These are phyloP conservation scores for Sordariomycetes sp. DNA, from an alignment of 2,329 filamentous ascomycete genomes.

Conservation along the genomic window DNA sequence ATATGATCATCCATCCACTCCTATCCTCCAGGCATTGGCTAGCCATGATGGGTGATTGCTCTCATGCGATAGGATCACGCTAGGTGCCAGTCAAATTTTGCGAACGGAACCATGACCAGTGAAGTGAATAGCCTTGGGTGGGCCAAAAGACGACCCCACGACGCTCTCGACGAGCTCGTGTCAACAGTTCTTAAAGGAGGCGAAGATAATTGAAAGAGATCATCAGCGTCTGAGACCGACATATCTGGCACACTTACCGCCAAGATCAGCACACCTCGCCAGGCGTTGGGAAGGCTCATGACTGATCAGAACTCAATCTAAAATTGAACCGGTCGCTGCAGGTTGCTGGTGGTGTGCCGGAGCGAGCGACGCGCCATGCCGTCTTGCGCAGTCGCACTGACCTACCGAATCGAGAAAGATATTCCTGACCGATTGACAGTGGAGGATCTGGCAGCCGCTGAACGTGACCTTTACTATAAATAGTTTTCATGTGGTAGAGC, in stretches of 20 bases:
- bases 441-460: neutral
- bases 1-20: conserved; percentile 7
- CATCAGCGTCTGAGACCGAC: neutral
- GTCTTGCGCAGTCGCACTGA: neutral
- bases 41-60: neutral
- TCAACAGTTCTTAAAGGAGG: neutral
- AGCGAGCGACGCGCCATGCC: neutral
- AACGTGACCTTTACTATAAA: neutral
- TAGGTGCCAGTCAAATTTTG: neutral
- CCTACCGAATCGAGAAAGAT: neutral
- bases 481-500: neutral
- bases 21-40: conserved; percentile 3
- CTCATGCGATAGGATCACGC: neutral
- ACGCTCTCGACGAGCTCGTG: neutral
- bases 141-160: neutral
- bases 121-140: neutral
- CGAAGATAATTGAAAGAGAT: neutral
- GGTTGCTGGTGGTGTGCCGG: neutral
- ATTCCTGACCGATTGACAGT: neutral
- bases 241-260: neutral
- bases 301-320: neutral
- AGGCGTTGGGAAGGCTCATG: neutral
- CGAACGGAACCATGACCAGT: neutral
- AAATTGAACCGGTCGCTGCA: neutral
- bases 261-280: neutral